phyloP scores from a whole-genome alignment of 306 rosid genomes.

The Luffa acutangula region DNA sequence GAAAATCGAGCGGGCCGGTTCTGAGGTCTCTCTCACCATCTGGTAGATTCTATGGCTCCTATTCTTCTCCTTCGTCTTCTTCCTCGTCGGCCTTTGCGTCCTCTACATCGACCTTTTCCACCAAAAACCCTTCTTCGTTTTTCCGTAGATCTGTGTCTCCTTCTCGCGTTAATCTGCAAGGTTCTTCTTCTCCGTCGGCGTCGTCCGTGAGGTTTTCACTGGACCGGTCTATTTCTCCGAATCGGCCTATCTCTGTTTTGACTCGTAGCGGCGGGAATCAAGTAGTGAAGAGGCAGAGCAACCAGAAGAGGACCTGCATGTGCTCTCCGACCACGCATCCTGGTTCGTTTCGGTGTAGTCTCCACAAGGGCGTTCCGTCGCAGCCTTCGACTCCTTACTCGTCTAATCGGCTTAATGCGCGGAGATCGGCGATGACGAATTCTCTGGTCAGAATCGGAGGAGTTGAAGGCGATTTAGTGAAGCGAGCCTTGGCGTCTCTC shows the following conservation, averaged over 20 bases:
- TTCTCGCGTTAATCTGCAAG: conserved; percentile 3
- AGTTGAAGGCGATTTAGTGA: conserved; percentile 43
- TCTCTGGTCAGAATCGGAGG: conserved; percentile 52
- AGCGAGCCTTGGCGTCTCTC: conserved; percentile 30
- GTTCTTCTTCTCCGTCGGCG: neutral
- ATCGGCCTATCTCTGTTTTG: conserved; percentile 23
- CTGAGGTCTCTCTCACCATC: conserved; percentile 52
- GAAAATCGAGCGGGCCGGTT: conserved; percentile 46
- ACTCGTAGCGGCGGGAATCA: neutral
- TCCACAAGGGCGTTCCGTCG: conserved; percentile 27
- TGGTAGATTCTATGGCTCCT: conserved; percentile 37
- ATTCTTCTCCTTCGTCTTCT: conserved; percentile 20
- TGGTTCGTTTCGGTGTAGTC: conserved; percentile 61
- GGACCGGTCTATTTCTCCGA: conserved; percentile 27
- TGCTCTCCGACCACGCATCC: conserved; percentile 70
- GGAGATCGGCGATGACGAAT: conserved; percentile 63
- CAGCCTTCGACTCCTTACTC: conserved; percentile 21
- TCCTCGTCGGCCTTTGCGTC: conserved; percentile 39
- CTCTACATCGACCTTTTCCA: conserved; percentile 28
- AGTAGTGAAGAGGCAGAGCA: conserved; percentile 17
- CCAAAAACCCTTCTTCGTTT: conserved; percentile 17
- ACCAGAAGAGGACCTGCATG: conserved; percentile 32
- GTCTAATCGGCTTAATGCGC: conserved; percentile 24
- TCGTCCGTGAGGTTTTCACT: conserved; percentile 19
- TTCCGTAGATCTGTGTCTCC: conserved; percentile 23